Evolutionary conservation across 148 eudicot genomes (phyloP).

Genomic region (Chenopodium suecicum): DNA sequence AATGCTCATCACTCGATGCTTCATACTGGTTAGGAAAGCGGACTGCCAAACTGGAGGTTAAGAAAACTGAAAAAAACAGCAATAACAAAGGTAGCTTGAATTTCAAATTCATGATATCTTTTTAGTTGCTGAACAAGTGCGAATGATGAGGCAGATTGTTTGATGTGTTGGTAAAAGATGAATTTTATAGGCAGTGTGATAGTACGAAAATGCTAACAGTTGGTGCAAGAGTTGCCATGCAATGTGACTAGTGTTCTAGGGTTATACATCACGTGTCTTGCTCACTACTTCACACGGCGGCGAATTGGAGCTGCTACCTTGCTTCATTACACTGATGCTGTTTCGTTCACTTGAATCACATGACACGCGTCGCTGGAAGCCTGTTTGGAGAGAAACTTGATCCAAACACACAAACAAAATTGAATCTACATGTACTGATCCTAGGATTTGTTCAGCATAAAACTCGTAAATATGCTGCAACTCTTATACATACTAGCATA

Average conservation of each 20-base stretch:
- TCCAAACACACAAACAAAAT: too few species aligned
- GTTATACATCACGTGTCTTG: slow-evolving; percentile 2
- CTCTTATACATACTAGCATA: too few species aligned
- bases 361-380: neutral
- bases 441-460: neutral
- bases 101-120: slow-evolving; percentile 9
- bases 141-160: neutral
- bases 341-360: neutral
- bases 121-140: neutral
- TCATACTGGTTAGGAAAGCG: slow-evolving; percentile 12
- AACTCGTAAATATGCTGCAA: neutral
- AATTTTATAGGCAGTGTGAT: slow-evolving; percentile 16
- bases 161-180: neutral
- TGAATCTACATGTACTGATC: too few species aligned
- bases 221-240: slow-evolving; percentile 23
- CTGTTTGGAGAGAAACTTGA: neutral
- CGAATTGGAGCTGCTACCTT: neutral
- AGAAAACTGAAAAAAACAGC: slow-evolving; percentile 14
- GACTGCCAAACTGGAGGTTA: slow-evolving; percentile 22
- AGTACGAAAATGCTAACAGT: neutral
- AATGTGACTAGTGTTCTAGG: slow-evolving; percentile 26
- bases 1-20: neutral
- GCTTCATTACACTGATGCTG: neutral
- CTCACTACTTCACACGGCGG: slow-evolving; percentile 3
- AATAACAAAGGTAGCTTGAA: slow-evolving; percentile 19